phyloP scores from a whole-genome alignment of 805 yeast species.

The Jamesozyma rosinii region DNA sequence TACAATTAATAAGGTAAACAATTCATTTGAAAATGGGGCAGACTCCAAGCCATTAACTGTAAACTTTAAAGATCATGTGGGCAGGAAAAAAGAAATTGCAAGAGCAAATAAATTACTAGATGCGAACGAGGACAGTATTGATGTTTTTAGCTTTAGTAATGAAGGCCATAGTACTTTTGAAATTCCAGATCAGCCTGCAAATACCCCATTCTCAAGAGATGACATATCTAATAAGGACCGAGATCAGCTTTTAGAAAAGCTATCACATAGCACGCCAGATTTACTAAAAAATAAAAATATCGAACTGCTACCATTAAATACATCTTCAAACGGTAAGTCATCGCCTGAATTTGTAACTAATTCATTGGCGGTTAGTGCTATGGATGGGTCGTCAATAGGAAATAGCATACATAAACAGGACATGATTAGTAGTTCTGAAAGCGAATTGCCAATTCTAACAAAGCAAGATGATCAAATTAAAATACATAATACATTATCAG shows the following conservation, averaged over 20 bases:
- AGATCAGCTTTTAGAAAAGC: background rate
- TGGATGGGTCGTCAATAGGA: background rate
- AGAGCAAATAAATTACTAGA: slow-evolving; percentile 25
- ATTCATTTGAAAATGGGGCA: background rate
- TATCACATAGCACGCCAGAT: background rate
- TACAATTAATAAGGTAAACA: background rate
- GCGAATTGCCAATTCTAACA: too few relatives aligned
- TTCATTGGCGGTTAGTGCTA: background rate
- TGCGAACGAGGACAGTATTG: slow-evolving; percentile 28
- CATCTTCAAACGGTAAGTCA: background rate
- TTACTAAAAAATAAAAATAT: background rate
- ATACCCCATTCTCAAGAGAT: background rate
- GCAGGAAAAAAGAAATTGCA: slow-evolving; percentile 12
- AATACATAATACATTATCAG: too few relatives aligned
- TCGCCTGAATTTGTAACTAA: slow-evolving; percentile 3
- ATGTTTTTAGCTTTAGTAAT: slow-evolving; percentile 26
- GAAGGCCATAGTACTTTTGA: slow-evolving; percentile 25
- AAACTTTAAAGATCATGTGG: slow-evolving; percentile 18
- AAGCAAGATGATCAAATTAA: too few relatives aligned
- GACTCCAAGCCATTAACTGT: slow-evolving; percentile 13
- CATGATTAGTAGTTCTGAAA: background rate
- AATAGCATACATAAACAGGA: background rate
- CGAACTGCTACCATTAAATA: background rate
- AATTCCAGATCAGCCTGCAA: slow-evolving; percentile 10
- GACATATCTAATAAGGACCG: background rate